Conservation (phyloP, 2,329 filamentous ascomycete genomes). For the Helminthosporium solani region DNA sequence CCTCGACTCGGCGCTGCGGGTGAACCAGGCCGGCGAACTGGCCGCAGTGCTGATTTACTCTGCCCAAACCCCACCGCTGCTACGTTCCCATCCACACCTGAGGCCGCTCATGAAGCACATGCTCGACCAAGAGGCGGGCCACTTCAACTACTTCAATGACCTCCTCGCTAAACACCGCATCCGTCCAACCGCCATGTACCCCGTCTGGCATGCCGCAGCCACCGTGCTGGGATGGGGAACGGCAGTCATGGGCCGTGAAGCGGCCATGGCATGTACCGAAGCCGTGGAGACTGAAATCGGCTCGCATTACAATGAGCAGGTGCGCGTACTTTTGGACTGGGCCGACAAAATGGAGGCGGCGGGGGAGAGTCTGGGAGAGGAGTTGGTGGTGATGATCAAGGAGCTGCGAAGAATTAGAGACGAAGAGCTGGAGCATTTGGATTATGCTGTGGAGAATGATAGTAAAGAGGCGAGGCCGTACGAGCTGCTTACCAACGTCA, state of each 20-base stretch:
- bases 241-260: conserved; percentile 83
- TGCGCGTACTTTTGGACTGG: conserved; percentile 79
- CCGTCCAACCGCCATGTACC: conserved; percentile 89
- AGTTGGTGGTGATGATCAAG: conserved; percentile 69
- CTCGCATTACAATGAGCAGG: conserved; percentile 91
- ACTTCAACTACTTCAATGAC: conserved; percentile 81
- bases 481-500: conserved; percentile 81
- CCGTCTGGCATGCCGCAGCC: conserved; percentile 80
- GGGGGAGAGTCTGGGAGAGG: conserved; percentile 77
- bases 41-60: conserved; percentile 93
- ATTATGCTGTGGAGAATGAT: conserved; percentile 92
- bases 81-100: conserved; percentile 79
- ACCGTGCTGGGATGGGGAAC: conserved; percentile 86
- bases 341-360: conserved; percentile 70
- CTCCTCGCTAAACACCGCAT: conserved; percentile 84
- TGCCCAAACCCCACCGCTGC: conserved; percentile 79
- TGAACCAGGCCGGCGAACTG: conserved; percentile 97
- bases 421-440: conserved; percentile 94
- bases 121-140: conserved; percentile 92
- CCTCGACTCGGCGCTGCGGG: conserved; percentile 63
- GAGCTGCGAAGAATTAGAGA: conserved; percentile 84
- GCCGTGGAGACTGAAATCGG: conserved; percentile 98
- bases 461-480: conserved; percentile 87
- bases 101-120: conserved; percentile 93
- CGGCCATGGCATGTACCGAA: conserved; percentile 98